These are phyloP conservation scores for Termitomyces heimii DNA, from an alignment of 768 basidiomycete genomes.

Conservation along the genomic window DNA sequence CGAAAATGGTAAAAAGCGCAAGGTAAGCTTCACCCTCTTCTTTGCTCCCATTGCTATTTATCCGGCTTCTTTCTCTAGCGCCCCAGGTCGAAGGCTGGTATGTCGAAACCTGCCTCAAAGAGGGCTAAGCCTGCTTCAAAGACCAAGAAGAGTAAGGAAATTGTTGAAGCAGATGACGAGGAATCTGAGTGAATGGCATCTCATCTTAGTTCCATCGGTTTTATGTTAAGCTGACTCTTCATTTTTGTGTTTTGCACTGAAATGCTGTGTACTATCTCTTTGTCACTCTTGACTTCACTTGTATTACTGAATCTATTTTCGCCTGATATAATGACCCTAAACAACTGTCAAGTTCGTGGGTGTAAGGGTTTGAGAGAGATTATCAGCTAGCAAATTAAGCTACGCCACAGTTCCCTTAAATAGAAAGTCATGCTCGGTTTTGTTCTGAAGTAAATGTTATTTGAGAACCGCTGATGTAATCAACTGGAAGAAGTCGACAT, in stretches of 20 bases:
- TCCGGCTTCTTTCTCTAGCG: conserved; percentile 22
- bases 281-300: not conserved
- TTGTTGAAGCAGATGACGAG: conserved; percentile 40
- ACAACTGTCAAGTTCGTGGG: not conserved
- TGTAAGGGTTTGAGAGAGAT: not conserved
- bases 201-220: not conserved
- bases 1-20: conserved; percentile 58
- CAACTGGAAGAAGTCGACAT: no score
- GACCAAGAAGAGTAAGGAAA: conserved; percentile 45
- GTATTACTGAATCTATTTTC: not conserved
- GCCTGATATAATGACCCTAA: not conserved
- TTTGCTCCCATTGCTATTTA: not conserved
- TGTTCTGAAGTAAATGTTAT: not conserved
- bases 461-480: not conserved
- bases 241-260: conserved; percentile 1
- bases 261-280: not conserved
- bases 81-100: conserved; percentile 30
- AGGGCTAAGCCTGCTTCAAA: conserved; percentile 35
- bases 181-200: conserved; percentile 14
- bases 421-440: not conserved
- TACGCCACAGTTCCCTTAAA: not conserved
- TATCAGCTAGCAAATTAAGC: not conserved
- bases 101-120: conserved; percentile 43
- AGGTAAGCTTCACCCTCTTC: conserved; percentile 32
- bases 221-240: not conserved